Evolutionary conservation across 1,284 basidiomycete species (phyloP).

Genomic region (Apiotrichum siamense): DNA sequence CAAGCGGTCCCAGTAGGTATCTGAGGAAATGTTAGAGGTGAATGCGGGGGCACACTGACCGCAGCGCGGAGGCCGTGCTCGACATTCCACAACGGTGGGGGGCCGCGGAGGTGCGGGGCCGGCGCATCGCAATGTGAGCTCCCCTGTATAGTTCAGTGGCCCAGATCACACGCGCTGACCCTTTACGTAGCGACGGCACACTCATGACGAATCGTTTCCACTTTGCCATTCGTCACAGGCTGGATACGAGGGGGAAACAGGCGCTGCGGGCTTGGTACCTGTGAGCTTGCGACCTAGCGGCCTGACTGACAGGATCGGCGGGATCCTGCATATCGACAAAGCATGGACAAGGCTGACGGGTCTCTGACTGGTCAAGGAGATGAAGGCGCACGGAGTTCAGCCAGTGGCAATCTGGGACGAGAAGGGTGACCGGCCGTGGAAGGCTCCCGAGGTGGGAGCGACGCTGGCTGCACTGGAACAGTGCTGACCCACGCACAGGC

Average conservation of each 20-base stretch:
- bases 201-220: constrained; percentile 45
- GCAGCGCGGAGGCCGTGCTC: constrained; percentile 31
- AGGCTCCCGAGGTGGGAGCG: constrained; percentile 38
- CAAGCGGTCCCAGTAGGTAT: constrained; percentile 32
- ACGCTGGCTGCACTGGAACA: neutral
- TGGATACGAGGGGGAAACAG: constrained; percentile 21
- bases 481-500: constrained; percentile 11
- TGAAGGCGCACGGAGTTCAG: constrained; percentile 31
- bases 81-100: constrained; percentile 31
- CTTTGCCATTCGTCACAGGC: constrained; percentile 27
- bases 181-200: constrained; percentile 42
- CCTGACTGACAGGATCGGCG: too few relatives aligned
- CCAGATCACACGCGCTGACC: neutral
- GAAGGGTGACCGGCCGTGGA: constrained; percentile 43
- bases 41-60: neutral
- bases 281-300: too few relatives aligned
- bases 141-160: too few relatives aligned
- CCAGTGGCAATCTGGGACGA: constrained; percentile 46
- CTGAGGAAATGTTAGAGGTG: neutral
- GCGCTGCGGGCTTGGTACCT: constrained; percentile 43
- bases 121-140: constrained; percentile 40
- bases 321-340: too few relatives aligned
- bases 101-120: constrained; percentile 28
- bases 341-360: too few relatives aligned
- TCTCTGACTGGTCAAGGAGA: constrained; percentile 35